phyloP scores from a whole-genome alignment of 176 grass and related monocot species.

The Saccharum spontaneum region DNA sequence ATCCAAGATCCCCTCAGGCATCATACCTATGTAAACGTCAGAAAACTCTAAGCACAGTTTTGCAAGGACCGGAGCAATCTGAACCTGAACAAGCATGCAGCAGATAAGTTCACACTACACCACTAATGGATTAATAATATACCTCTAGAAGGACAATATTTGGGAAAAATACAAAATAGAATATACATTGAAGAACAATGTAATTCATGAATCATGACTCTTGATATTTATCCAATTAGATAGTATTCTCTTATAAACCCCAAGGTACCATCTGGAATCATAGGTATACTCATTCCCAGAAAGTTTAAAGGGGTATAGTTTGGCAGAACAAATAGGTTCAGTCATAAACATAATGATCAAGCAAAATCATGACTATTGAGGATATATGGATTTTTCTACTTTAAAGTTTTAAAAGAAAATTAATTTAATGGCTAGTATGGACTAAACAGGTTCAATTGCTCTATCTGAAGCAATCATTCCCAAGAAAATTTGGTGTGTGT shows the following conservation, averaged over 20 bases:
- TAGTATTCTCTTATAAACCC: slow-evolving; percentile 20
- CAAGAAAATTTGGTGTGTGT: slow-evolving; percentile 25
- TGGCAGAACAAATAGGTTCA: not conserved
- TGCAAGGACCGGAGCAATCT: slow-evolving; percentile 64
- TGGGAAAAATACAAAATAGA: slow-evolving; percentile 6
- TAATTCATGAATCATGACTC: not conserved
- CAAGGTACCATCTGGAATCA: not conserved
- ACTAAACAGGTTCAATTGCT: not conserved
- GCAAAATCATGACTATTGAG: not conserved
- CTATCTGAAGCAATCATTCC: slow-evolving; percentile 21
- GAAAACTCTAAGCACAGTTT: slow-evolving; percentile 84
- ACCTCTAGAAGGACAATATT: slow-evolving; percentile 29
- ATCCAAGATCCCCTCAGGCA: not conserved
- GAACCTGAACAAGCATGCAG: slow-evolving; percentile 58
- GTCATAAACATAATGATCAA: not conserved
- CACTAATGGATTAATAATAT: slow-evolving; percentile 22
- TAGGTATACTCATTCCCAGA: not conserved
- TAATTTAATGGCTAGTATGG: not conserved
- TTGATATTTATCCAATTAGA: not conserved
- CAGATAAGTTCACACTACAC: slow-evolving; percentile 14
- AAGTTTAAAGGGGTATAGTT: not conserved
- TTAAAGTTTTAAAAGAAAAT: slow-evolving; percentile 12
- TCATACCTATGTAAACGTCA: slow-evolving; percentile 89
- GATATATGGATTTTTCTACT: slow-evolving; percentile 4
- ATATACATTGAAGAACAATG: slow-evolving; percentile 1